phyloP scores from a whole-genome alignment of 371 early-diverging fungal species.

The Funneliformis caledonium region DNA sequence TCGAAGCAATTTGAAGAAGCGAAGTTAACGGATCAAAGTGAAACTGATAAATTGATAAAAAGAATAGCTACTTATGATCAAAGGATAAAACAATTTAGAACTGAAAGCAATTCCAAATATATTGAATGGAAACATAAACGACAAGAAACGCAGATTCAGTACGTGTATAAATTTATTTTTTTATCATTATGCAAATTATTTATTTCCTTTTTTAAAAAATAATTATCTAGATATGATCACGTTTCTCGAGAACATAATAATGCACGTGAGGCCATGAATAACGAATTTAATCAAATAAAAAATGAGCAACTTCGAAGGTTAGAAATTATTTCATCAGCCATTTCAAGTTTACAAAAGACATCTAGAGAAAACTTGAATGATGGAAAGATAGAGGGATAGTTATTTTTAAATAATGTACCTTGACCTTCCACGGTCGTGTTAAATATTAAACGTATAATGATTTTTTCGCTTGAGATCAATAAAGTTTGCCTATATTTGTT shows the following conservation, averaged over 20 bases:
- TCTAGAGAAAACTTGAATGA: conserved; percentile 2
- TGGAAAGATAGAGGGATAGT: too few species aligned
- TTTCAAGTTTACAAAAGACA: background rate
- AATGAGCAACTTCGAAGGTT: background rate
- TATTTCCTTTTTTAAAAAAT: background rate
- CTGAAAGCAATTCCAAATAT: background rate
- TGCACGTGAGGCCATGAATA: background rate
- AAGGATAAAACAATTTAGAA: background rate
- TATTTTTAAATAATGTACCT: too few species aligned
- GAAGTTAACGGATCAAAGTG: background rate
- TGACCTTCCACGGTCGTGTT: too few species aligned
- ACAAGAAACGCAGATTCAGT: conserved; percentile 30
- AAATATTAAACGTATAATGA: too few species aligned
- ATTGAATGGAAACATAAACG: conserved; percentile 27
- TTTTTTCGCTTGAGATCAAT: too few species aligned
- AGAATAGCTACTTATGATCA: background rate
- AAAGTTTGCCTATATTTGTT: too few species aligned
- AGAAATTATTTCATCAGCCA: background rate
- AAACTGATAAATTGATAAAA: background rate
- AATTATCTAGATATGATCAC: conserved; percentile 2
- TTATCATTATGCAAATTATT: background rate
- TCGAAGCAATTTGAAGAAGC: conserved; percentile 10
- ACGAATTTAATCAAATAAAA: conserved; percentile 19
- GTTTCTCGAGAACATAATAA: background rate
- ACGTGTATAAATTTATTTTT: background rate